Base-by-base conservation (phyloP, 2,329 filamentous ascomycete genomes). In the Monosporascus sp. region DNA sequence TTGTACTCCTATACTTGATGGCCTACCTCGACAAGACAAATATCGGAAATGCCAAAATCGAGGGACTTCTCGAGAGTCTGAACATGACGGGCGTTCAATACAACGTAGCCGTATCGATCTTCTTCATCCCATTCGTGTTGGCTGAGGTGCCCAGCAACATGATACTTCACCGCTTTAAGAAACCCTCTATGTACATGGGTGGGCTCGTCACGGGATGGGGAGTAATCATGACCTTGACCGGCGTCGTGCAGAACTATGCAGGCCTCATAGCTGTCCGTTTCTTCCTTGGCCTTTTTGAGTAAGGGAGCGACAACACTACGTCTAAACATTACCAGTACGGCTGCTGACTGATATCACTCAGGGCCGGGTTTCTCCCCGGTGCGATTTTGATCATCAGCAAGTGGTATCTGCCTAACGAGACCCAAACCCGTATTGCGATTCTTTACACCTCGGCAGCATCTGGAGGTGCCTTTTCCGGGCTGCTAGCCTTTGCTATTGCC, bases 391-490 rank as follows among this genome's bases (percentile, higher is more conserved):
- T 70, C 46, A 61, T 67, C 18, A 61, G 64, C 7, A 63, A 65
- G n/a, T 70, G 67, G 67, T 70, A 69, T 48, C 58, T 68, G 1
- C 66, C 67, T 0, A 60, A 66, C 54, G 64, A 69, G 44, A 64
- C 61, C 0, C 61, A 65, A 41, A 60, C 61, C 9, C 58, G 66
- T 3, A 68, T 69, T 11, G 68, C 70, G 15, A 55, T 72, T 6
- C 62, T 73, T 3, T 74, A 72, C 52, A 68, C 64, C 1, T 67
- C 70, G 6, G 68, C 67, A 1, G 67, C 68, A 4, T 63, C 70
- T 1, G 66, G 68, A 0, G 75, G 75, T 5, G 75, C 74, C 5
- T 78, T 79, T 56, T 74, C 72, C 0, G 75, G 76, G 0, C 68
- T 78, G 2, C 60, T 78, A 0, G 75, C 75, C 0, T 73, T 68